Conservation (phyloP, 2,329 filamentous ascomycete genomes). For the Penicillium sp. region DNA sequence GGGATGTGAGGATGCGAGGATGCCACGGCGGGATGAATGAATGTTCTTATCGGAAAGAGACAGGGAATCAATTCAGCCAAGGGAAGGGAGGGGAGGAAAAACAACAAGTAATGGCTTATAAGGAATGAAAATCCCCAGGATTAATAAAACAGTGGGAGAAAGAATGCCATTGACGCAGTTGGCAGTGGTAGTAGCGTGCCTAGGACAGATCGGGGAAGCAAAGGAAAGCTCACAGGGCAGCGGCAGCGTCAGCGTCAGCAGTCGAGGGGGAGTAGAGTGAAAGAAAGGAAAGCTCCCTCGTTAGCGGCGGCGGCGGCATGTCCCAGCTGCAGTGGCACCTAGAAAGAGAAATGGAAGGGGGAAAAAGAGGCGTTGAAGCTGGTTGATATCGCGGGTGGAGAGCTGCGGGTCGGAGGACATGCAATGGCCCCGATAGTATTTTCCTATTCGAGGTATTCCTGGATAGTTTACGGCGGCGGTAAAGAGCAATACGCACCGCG, state of each 20-base stretch:
- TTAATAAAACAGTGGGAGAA: not conserved
- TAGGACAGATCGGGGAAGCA: conserved; percentile 9
- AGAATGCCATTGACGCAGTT: conserved; percentile 6
- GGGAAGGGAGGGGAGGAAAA: not conserved
- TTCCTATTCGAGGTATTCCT: conserved; percentile 14
- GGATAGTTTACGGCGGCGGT: not conserved
- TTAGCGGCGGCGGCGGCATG: conserved; percentile 3
- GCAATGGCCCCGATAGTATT: conserved; percentile 7
- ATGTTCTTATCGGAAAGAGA: not conserved
- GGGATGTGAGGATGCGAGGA: not conserved
- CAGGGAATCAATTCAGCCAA: not conserved
- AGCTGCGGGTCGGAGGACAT: not conserved
- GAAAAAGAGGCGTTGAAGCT: not conserved
- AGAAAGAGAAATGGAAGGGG: not conserved
- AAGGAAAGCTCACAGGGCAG: not conserved
- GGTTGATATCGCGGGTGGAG: conserved; percentile 6
- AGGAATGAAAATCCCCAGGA: not conserved
- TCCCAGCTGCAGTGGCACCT: conserved; percentile 9
- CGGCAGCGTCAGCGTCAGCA: not conserved
- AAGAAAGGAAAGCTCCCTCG: conserved; percentile 4
- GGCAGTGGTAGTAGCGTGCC: not conserved
- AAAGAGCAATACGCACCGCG: not conserved
- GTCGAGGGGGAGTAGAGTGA: not conserved
- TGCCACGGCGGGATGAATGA: no score
- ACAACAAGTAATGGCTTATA: not conserved